Base-by-base conservation (phyloP, 2,329 filamentous ascomycete genomes). In the Hirsutella rhossiliensis region DNA sequence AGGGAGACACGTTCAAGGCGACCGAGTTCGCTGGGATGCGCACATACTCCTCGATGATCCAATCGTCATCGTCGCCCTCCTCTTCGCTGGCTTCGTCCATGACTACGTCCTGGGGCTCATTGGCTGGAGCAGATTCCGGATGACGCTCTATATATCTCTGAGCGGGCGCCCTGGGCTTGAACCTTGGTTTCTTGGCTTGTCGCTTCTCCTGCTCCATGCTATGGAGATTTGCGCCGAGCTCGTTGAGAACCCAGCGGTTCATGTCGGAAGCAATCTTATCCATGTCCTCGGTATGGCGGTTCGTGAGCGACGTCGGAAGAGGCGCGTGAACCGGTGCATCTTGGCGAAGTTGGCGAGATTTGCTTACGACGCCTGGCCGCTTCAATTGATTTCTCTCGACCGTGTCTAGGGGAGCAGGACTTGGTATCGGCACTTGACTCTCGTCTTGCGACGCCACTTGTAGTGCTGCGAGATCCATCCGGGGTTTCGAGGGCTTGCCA, bases 21-120 rank as follows among this genome's bases (percentile, higher is more conserved):
- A 79, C 62, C 23, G 64, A 65, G 45, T 69, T 67, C 3, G 67
- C 72, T 2, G 77, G 74, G 17, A 82, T 68, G 31, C 78, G 76
- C 43, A 80, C 67, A 52, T 82, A 82, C 36, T 78, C 80, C 47
- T 82, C 78, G 38, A 79, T 72, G 27, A 82, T 66, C 62, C 80
- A 82, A 43, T 81, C 76, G 4, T 69, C 68, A 17, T 75, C 74
- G 45, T 72, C 62, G 18, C 62, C 61, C 13, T 73, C 71, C 17
- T 64, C 66, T 23, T 65, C 63, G 44, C 60, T 67, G 15, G 56
- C 56, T n/a, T 69, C 62, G 19, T 60, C 63, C 53, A 63, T 62
- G 27, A 57, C 56, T 41, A 58, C 57, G 31, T 64, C 65, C 13
- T 17, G 19, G 23, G 41, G 30, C n/a, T 17, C 38, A 3, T 43